Evolutionary conservation across 352 stramenopile genomes (phyloP).

Genomic region (Phytophthora sp.): DNA sequence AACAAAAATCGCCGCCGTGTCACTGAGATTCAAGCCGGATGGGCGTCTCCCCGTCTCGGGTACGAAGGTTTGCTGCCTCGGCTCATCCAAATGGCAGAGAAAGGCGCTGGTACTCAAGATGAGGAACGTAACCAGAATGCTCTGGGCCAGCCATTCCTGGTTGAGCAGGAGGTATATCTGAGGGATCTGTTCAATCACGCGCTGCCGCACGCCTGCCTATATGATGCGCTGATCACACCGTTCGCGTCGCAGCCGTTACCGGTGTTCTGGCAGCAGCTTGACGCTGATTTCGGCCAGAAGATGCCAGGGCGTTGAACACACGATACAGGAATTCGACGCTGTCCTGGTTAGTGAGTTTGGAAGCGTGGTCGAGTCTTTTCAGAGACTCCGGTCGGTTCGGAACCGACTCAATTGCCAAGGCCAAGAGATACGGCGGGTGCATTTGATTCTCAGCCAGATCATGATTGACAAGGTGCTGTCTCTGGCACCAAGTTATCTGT

Average conservation of each 20-base stretch:
- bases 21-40: background rate
- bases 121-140: background rate
- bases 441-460: background rate
- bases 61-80: background rate
- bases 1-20: background rate
- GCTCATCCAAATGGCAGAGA: background rate
- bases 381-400: background rate
- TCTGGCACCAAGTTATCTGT: background rate
- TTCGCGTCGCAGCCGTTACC: conserved; percentile 4
- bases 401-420: background rate
- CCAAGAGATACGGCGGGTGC: background rate
- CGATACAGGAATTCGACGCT: background rate
- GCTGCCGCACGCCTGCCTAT: conserved; percentile 2
- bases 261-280: background rate
- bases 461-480: background rate
- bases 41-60: background rate
- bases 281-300: background rate
- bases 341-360: background rate
- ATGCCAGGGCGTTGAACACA: background rate
- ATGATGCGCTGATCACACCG: conserved; percentile 1
- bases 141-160: background rate
- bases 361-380: background rate
- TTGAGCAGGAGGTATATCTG: conserved; percentile 13
- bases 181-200: conserved; percentile 14
- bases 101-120: background rate